A percentile compares a stretch with the other conserved stretches of the same genome.
These are phyloP conservation scores for Pulveroboletus sp. DNA, from an alignment of 768 basidiomycete genomes.

Conservation along the genomic window DNA sequence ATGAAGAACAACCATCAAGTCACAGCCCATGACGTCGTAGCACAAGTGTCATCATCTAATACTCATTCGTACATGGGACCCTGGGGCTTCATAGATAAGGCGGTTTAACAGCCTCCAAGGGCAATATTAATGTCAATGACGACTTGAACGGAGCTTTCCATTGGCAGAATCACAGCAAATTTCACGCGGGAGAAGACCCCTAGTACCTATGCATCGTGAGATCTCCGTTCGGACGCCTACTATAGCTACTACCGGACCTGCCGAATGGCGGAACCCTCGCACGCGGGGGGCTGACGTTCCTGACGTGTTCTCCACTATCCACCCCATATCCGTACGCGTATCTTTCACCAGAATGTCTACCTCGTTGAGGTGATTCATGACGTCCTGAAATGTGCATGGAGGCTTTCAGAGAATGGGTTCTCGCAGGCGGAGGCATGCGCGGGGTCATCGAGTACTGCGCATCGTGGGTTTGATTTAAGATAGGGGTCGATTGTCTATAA, in stretches of 20 bases:
- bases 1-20: no score
- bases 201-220: no score
- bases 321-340: not conserved
- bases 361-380: not conserved
- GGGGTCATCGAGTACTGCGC: not conserved
- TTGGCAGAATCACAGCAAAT: no score
- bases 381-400: not conserved
- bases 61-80: no score
- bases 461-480: not conserved
- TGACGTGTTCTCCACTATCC: not conserved
- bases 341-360: not conserved
- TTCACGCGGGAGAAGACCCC: no score
- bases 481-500: not conserved
- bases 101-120: no score
- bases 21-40: no score
- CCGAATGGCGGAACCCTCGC: constrained; percentile 1
- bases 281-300: constrained; percentile 1
- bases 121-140: no score
- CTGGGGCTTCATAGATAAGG: no score
- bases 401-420: not conserved
- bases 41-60: no score
- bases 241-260: not conserved
- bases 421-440: constrained; percentile 1
- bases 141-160: no score
- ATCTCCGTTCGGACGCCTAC: not conserved